A percentile compares a stretch with the other conserved stretches of the same genome.
These are phyloP conservation scores for Astrocystis sublimbata DNA, from an alignment of 495 filamentous ascomycete species.

Conservation along the genomic window DNA sequence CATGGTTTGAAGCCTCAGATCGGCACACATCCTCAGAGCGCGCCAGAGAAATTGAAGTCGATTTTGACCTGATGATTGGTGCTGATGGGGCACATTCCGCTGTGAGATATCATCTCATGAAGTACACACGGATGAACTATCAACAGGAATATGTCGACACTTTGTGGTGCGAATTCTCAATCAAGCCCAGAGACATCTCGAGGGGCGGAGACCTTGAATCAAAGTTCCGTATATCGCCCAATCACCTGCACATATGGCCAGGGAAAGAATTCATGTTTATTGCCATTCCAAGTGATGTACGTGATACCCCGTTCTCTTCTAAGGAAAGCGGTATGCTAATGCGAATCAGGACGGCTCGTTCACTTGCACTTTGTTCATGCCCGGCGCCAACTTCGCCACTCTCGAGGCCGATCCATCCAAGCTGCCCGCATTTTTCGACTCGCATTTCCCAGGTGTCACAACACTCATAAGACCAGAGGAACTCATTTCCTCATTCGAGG, in stretches of 20 bases:
- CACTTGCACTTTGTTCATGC: conserved; percentile 92
- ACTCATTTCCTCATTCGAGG: conserved; percentile 67
- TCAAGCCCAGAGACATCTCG: conserved; percentile 46
- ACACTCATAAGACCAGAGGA: conserved; percentile 70
- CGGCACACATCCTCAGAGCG: conserved; percentile 23
- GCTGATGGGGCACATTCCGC: conserved; percentile 95
- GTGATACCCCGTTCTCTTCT: conserved; percentile 16
- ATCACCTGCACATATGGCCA: conserved; percentile 98
- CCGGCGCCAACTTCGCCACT: conserved; percentile 56
- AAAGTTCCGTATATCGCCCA: conserved; percentile 76
- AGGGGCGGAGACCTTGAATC: conserved; percentile 44
- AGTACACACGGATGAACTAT: conserved; percentile 83
- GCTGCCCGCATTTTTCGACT: conserved; percentile 71
- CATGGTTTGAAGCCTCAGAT: conserved; percentile 77
- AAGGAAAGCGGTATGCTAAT: conserved; percentile 6
- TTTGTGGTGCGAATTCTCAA: conserved; percentile 94
- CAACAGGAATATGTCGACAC: conserved; percentile 96
- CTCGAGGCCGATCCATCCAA: conserved; percentile 58
- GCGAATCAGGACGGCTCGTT: conserved; percentile 73
- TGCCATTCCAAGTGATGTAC: conserved; percentile 76
- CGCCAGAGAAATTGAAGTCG: conserved; percentile 62
- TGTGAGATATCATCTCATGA: conserved; percentile 90
- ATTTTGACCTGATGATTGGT: conserved; percentile 93
- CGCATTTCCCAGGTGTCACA: conserved; percentile 85
- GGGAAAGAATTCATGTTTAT: conserved; percentile 95